phyloP scores from a whole-genome alignment of 2,329 filamentous ascomycete species.

The Lasiodiplodia sp. region DNA sequence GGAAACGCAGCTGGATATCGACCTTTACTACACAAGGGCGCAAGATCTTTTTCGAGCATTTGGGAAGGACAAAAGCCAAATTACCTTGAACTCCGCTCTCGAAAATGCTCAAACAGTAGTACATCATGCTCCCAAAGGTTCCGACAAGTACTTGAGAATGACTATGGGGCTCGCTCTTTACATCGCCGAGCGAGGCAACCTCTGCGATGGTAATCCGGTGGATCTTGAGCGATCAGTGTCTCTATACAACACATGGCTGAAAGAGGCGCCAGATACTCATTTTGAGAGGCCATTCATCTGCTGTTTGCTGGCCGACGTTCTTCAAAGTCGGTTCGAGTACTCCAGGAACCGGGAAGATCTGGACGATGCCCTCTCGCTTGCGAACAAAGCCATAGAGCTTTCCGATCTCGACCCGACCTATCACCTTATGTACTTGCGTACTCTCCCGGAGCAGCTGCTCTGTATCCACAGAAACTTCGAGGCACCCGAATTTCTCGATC shows the following conservation, averaged over 20 bases:
- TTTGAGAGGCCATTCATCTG: constrained; percentile 2
- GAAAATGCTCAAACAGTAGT: no score
- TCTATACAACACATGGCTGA: not conserved
- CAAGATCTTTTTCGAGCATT: no score
- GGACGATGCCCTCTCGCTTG: constrained; percentile 19
- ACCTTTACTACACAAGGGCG: no score
- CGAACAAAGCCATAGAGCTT: constrained; percentile 6
- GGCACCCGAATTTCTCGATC: not conserved
- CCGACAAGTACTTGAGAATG: no score
- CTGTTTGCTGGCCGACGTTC: not conserved
- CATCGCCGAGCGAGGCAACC: no score
- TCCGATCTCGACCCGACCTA: constrained; percentile 9
- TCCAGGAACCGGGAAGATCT: not conserved
- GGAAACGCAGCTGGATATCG: no score
- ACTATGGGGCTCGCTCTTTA: no score
- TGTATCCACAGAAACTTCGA: not conserved
- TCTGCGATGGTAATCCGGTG: no score
- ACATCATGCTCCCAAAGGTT: no score
- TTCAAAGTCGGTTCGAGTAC: not conserved
- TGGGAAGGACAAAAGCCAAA: no score
- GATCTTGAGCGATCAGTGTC: constrained; percentile 1
- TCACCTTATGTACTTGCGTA: constrained; percentile 1
- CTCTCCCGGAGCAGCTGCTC: not conserved
- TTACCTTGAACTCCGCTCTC: no score
- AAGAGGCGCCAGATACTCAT: not conserved